These are phyloP conservation scores for Bisporella sp. DNA, from an alignment of 2,329 filamentous ascomycete species.

Conservation along the genomic window DNA sequence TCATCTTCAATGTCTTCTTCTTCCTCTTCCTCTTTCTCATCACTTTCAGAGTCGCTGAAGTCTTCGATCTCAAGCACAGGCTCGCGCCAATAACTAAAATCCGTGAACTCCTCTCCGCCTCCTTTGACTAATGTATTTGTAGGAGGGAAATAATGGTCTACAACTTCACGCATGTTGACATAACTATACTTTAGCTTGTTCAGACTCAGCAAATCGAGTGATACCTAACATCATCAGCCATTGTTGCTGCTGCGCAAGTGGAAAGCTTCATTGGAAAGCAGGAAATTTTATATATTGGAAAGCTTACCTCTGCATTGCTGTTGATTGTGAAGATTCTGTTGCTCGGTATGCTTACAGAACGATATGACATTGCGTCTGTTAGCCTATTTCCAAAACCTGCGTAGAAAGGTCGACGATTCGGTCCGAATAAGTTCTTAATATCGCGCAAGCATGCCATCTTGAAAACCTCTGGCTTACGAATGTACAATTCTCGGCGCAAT, in stretches of 20 bases:
- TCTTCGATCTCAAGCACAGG: conserved; percentile 77
- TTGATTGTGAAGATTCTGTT: conserved; percentile 98
- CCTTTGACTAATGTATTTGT: conserved; percentile 79
- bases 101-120: conserved; percentile 90
- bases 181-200: conserved; percentile 97
- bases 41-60: conserved; percentile 76
- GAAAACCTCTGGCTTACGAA: conserved; percentile 96
- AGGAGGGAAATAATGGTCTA: conserved; percentile 97
- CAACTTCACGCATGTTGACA: conserved; percentile 92
- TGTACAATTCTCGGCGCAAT: conserved; percentile 82
- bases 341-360: conserved; percentile 89
- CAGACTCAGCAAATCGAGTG: conserved; percentile 78
- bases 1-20: conserved; percentile 43
- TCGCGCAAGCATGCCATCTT: conserved; percentile 98
- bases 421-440: conserved; percentile 80
- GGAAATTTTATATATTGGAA: background rate
- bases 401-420: conserved; percentile 78
- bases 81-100: conserved; percentile 96
- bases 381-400: conserved; percentile 95
- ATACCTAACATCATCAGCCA: conserved; percentile 47
- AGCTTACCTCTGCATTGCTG: conserved; percentile 68
- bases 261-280: background rate
- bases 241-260: background rate
- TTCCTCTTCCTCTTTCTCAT: conserved; percentile 42
- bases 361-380: conserved; percentile 92